Percentiles rank a stretch among this genome's conserved stretches.
phyloP scores from a whole-genome alignment of 805 yeast species.

The Cyberlindnera sargentensis region DNA sequence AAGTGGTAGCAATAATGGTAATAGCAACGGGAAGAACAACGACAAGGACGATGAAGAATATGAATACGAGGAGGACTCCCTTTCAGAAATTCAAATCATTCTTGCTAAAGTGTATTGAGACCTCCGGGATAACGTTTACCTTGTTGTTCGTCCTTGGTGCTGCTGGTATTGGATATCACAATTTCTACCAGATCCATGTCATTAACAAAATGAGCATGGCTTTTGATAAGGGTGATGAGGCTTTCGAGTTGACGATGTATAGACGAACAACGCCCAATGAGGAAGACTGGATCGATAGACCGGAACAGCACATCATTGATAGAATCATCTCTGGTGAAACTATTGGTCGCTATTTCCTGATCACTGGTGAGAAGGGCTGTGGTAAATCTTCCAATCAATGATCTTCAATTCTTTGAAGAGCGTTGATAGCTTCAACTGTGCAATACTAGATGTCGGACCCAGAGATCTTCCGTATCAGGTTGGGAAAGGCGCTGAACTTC shows the following conservation, averaged over 20 bases:
- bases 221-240: slow-evolving; percentile 61
- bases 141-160: slow-evolving; percentile 61
- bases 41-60: slow-evolving; percentile 9
- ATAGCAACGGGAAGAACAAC: slow-evolving; percentile 5
- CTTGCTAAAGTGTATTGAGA: slow-evolving; percentile 45
- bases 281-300: slow-evolving; percentile 61
- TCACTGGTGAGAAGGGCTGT: slow-evolving; percentile 83
- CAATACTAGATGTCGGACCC: slow-evolving; percentile 79
- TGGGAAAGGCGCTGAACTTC: slow-evolving; percentile 70
- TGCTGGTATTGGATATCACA: slow-evolving; percentile 69
- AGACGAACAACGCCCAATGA: slow-evolving; percentile 29
- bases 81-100: slow-evolving; percentile 14
- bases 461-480: slow-evolving; percentile 67
- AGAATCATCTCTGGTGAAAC: slow-evolving; percentile 58
- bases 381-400: slow-evolving; percentile 63
- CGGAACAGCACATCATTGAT: slow-evolving; percentile 59
- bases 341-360: slow-evolving; percentile 59
- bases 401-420: slow-evolving; percentile 63
- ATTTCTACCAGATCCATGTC: slow-evolving; percentile 51
- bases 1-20: slow-evolving; percentile 2
- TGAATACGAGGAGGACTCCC: slow-evolving; percentile 7
- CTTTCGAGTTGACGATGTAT: slow-evolving; percentile 53
- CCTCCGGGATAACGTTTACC: slow-evolving; percentile 65
- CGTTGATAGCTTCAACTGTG: slow-evolving; percentile 55
- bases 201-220: slow-evolving; percentile 57